Conservation (phyloP, 2,329 filamentous ascomycete species). For the Tolypocladium ovalisporum region DNA sequence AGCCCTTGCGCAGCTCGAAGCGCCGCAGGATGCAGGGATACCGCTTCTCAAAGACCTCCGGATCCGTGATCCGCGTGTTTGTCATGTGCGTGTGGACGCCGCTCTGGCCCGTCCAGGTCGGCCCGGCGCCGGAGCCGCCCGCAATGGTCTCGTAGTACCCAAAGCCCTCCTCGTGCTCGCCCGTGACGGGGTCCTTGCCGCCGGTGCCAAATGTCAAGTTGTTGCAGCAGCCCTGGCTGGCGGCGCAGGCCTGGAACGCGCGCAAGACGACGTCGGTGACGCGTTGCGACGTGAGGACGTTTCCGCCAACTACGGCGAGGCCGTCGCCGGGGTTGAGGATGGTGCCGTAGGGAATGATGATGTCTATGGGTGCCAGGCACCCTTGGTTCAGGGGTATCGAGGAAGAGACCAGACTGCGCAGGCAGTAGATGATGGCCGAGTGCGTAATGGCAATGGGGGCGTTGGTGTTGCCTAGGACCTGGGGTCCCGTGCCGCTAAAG, state of each 20-base stretch:
- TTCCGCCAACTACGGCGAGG: conserved; percentile 74
- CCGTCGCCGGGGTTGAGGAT: conserved; percentile 67
- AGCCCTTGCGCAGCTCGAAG: conserved; percentile 53
- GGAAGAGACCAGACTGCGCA: conserved; percentile 68
- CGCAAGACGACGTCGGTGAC: conserved; percentile 76
- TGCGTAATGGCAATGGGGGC: conserved; percentile 21
- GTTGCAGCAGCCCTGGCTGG: conserved; percentile 71
- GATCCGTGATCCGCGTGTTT: conserved; percentile 74
- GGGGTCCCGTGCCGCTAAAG: conserved; percentile 19
- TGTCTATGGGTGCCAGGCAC: conserved; percentile 65
- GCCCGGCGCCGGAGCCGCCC: conserved; percentile 64
- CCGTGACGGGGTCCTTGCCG: conserved; percentile 51
- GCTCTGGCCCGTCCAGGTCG: conserved; percentile 60
- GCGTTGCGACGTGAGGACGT: conserved; percentile 69
- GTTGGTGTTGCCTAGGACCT: conserved; percentile 22
- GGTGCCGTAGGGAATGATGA: conserved; percentile 60
- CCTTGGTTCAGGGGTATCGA: conserved; percentile 84
- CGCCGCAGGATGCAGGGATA: conserved; percentile 58
- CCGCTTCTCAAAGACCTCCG: conserved; percentile 66
- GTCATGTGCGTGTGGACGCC: conserved; percentile 83
- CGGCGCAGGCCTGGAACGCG: conserved; percentile 70
- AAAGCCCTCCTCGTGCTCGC: conserved; percentile 45
- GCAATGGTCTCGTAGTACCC: conserved; percentile 84
- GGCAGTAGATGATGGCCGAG: conserved; percentile 70
- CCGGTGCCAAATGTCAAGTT: conserved; percentile 79